phyloP scores from a whole-genome alignment of 257 asterid genomes.

The Gentiana dahurica region DNA sequence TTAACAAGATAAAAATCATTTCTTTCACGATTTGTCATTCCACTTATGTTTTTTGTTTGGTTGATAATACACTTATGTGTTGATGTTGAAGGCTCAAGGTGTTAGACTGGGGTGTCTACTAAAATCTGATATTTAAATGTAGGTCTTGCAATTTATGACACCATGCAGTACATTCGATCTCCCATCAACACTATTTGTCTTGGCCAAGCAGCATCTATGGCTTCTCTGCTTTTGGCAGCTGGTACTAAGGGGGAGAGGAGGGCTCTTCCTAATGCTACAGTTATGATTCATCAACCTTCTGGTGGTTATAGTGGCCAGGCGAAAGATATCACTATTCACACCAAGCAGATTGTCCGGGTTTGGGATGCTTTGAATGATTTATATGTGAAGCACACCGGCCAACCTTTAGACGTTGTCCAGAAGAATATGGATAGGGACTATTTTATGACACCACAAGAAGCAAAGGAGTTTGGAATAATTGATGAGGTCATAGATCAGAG shows the following conservation, averaged over 20 bases:
- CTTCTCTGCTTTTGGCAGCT: slow-evolving; percentile 87
- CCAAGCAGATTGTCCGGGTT: slow-evolving; percentile 72
- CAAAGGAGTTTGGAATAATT: slow-evolving; percentile 85
- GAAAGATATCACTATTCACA: slow-evolving; percentile 76
- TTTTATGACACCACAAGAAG: slow-evolving; percentile 92
- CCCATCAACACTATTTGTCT: slow-evolving; percentile 82
- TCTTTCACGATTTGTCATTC: too few relatives aligned
- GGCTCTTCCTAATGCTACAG: slow-evolving; percentile 78
- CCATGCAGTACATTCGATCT: slow-evolving; percentile 90
- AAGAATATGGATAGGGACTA: slow-evolving; percentile 83
- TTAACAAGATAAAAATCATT: too few relatives aligned
- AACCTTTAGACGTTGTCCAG: slow-evolving; percentile 46
- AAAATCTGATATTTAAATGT: not conserved
- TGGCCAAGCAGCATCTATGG: slow-evolving; percentile 99
- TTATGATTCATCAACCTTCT: slow-evolving; percentile 95
- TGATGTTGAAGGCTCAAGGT: not conserved
- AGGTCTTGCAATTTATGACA: slow-evolving; percentile 97
- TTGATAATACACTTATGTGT: too few relatives aligned
- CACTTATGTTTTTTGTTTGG: too few relatives aligned
- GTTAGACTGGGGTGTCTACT: not conserved
- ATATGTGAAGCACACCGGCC: slow-evolving; percentile 83
- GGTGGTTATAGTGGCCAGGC: slow-evolving; percentile 96
- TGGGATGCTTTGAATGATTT: slow-evolving; percentile 74
- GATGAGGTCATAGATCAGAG: slow-evolving; percentile 85
- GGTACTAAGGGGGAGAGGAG: slow-evolving; percentile 92